Conservation (phyloP, 306 rosid genomes). For the Delonix regia region DNA sequence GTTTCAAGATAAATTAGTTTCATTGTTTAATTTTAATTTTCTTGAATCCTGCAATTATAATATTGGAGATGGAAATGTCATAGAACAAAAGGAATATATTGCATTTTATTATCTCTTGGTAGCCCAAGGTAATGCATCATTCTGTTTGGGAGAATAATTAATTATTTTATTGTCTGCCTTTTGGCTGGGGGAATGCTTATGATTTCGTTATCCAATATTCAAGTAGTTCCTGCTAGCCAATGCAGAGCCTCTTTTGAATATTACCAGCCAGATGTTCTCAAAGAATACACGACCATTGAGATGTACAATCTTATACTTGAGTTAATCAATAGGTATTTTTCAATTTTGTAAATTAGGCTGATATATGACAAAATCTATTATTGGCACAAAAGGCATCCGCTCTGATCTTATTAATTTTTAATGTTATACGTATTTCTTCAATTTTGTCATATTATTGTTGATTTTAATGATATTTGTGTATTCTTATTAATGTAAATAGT, state of each 20-base stretch:
- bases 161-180: no score
- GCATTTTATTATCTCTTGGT: background rate
- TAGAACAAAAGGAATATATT: background rate
- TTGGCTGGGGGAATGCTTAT: no score
- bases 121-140: background rate
- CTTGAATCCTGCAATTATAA: background rate
- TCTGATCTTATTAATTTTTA: background rate
- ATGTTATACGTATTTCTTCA: background rate
- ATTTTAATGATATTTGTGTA: background rate
- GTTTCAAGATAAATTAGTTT: constrained; percentile 14
- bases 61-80: background rate
- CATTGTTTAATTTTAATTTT: constrained; percentile 1
- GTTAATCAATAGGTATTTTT: no score
- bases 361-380: no score
- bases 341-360: no score
- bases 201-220: no score
- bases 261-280: no score
- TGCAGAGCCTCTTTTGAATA: no score
- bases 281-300: background rate
- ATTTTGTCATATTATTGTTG: background rate
- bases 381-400: background rate
- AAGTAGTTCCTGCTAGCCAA: no score
- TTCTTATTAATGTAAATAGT: background rate
- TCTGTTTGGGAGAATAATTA: no score
- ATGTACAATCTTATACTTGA: no score